Evolutionary conservation across 2,329 filamentous ascomycete genomes (phyloP), one percentile per base, ranked within the genome.

Genomic region (Fusarium sp.): DNA sequence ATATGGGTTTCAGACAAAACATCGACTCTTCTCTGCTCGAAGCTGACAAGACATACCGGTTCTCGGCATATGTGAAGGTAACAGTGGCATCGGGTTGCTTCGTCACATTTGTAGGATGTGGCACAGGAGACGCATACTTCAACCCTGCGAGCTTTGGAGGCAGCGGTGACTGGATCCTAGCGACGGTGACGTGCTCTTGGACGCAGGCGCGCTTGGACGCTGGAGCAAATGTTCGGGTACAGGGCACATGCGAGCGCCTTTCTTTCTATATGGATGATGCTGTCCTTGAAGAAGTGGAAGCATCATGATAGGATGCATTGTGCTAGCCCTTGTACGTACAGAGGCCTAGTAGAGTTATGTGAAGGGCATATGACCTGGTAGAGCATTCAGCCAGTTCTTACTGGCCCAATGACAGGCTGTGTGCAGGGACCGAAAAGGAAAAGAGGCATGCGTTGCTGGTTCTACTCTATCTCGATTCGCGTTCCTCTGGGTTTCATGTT

Each of bases 181-280:
- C 37, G 7, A 56, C 45, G n/a, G 37, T 68, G 24, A 64, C 48
- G 6, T 69, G 64, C 11, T 37, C 56, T 29, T 69, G 65, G 67
- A 56, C 64, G 10, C 65, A 69, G 29, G n/a, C 22, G 4, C 20
- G 50, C 14, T 68, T 33, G 45, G 37, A 68, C 14, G 48, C 31
- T 18, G 10, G 48, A 1, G n/a, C 65, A 6, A 64, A 37, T 50
- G 35, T 68, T 18, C 64, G 33, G 24, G 2, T 61, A 31, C 18
- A 24, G 24, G 45, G 45, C 18, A 18, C 8, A 22, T 61, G 58
- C 20, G 16, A 61, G 35, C 39, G 58, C 2, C 6, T 61, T 11
- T 48, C 58, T 31, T 61, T 50, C 45, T 50, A 27, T 50, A 50
- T 50, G 22, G 45, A 50, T 29, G 45, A 50, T 29, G 24, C 45